Evolutionary conservation across 495 filamentous ascomycete species (phyloP).

Genomic region (Parathielavia hyrcaniae): DNA sequence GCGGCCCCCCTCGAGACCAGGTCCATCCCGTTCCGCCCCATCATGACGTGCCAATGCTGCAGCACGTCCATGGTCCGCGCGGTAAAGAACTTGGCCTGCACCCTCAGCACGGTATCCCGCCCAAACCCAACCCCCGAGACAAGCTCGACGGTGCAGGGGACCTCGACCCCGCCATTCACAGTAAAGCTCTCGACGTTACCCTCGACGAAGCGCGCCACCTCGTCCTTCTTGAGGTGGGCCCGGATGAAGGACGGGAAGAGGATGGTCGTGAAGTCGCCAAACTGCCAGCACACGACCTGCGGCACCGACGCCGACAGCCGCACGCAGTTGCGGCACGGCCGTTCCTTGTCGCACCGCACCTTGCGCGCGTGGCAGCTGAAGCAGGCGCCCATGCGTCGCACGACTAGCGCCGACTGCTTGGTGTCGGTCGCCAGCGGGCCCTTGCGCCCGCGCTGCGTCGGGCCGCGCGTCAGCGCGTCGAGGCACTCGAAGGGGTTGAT

Average conservation of each 20-base stretch:
- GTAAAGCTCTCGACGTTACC: conserved; percentile 40
- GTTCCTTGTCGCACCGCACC: conserved; percentile 43
- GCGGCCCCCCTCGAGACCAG: conserved; percentile 35
- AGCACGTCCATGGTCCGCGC: conserved; percentile 42
- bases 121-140: conserved; percentile 38
- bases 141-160: conserved; percentile 38
- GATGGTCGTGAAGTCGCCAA: conserved; percentile 39
- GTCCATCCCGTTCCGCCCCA: conserved; percentile 29
- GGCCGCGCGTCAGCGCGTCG: conserved; percentile 34
- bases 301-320: conserved; percentile 41
- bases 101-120: conserved; percentile 27
- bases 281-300: conserved; percentile 44
- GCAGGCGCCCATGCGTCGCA: conserved; percentile 44
- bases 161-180: conserved; percentile 28
- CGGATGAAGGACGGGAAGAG: conserved; percentile 47
- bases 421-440: conserved; percentile 42
- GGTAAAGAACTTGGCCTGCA: conserved; percentile 45
- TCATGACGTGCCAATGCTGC: conserved; percentile 39
- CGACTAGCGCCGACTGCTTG: conserved; percentile 43
- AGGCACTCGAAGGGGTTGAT: conserved; percentile 45
- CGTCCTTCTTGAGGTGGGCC: conserved; percentile 39
- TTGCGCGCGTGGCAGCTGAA: conserved; percentile 48
- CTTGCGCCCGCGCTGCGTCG: conserved; percentile 43
- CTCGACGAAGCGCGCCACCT: conserved; percentile 39
- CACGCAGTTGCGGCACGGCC: conserved; percentile 45